phyloP scores from a whole-genome alignment of 2,329 filamentous ascomycete species.

The Ceratocystis cubensis region DNA sequence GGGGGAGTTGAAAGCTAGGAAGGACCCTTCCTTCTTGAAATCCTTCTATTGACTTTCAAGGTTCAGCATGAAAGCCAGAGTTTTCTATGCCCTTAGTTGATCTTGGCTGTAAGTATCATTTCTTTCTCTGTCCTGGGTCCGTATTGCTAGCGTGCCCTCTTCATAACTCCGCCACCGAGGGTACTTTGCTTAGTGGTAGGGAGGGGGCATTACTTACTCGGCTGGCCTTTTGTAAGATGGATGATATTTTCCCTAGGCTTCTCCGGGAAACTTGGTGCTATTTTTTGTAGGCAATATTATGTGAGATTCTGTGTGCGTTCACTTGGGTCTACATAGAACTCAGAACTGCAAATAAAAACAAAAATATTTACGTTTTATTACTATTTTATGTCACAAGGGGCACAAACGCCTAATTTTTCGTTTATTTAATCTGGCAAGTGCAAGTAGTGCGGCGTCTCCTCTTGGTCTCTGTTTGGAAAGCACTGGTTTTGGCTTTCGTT shows the following conservation, averaged over 20 bases:
- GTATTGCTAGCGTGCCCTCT: conserved; percentile 5
- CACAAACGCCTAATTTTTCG: no score
- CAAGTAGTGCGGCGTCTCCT: background rate
- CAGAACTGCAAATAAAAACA: no score
- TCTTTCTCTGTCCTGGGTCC: background rate
- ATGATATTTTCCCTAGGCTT: no score
- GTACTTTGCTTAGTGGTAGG: background rate
- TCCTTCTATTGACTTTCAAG: background rate
- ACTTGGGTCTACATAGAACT: no score
- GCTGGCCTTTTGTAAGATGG: no score
- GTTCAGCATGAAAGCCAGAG: background rate
- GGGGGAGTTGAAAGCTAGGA: background rate
- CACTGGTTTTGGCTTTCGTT: conserved; percentile 10
- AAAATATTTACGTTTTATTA: background rate
- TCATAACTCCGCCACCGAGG: conserved; percentile 5
- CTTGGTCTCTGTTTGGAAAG: conserved; percentile 5
- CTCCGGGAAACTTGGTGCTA: no score
- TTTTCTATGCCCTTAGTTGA: background rate
- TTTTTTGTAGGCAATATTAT: no score
- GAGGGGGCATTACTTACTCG: background rate
- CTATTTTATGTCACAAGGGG: background rate
- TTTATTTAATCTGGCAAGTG: background rate
- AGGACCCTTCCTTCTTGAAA: background rate
- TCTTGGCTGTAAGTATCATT: background rate
- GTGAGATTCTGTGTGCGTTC: no score